phyloP scores from a whole-genome alignment of 495 filamentous ascomycete genomes.

The Penicillium flavigenum region DNA sequence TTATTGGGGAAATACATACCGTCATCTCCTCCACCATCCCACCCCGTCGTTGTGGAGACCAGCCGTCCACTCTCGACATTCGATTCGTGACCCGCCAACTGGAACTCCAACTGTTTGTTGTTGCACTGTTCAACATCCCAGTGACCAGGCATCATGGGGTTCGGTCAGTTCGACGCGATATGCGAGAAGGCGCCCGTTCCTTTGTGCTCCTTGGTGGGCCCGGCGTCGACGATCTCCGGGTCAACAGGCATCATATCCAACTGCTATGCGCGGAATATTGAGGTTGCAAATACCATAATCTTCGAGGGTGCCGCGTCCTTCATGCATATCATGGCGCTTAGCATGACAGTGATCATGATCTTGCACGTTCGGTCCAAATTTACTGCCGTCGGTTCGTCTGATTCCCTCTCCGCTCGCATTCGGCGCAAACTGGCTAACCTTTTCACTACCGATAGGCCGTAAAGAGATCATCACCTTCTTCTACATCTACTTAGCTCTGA shows the following conservation, averaged over 20 bases:
- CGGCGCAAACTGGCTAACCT: conserved; percentile 6
- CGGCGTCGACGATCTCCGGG: conserved; percentile 60
- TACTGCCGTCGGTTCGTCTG: conserved; percentile 87
- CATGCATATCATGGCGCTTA: conserved; percentile 86
- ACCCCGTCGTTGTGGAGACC: conserved; percentile 35
- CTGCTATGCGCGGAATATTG: conserved; percentile 94
- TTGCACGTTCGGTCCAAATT: conserved; percentile 96
- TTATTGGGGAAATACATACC: conserved; percentile 10
- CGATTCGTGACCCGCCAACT: conserved; percentile 28
- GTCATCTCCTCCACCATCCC: conserved; percentile 27
- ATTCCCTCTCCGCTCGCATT: not conserved
- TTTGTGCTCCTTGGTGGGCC: conserved; percentile 81
- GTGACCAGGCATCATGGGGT: conserved; percentile 62
- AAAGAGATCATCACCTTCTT: conserved; percentile 99
- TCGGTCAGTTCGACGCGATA: conserved; percentile 84
- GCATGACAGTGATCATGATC: conserved; percentile 96
- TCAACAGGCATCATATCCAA: conserved; percentile 77
- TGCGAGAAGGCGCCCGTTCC: conserved; percentile 84
- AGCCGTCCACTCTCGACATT: conserved; percentile 13
- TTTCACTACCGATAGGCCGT: conserved; percentile 59
- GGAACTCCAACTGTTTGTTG: conserved; percentile 22
- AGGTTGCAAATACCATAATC: conserved; percentile 96
- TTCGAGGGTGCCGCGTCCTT: conserved; percentile 91
- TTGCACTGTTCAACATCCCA: conserved; percentile 15
- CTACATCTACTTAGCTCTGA: conserved; percentile 90